These are phyloP conservation scores for Penicillium oxalicum DNA, from an alignment of 2,329 filamentous ascomycete genomes.

Conservation along the genomic window DNA sequence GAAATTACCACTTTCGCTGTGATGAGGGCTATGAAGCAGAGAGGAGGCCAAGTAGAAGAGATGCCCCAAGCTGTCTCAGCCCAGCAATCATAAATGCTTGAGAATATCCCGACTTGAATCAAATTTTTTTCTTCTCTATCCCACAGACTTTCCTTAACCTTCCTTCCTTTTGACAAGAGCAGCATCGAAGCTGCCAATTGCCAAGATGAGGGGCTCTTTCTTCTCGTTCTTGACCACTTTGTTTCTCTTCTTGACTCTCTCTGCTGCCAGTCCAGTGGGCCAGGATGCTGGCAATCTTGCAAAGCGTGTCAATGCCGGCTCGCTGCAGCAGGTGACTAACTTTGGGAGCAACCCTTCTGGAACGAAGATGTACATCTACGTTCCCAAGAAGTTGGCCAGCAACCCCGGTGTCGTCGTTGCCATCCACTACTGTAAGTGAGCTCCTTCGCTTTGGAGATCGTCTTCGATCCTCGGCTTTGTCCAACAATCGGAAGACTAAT, in stretches of 20 bases:
- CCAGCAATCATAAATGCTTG: too few relatives aligned
- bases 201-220: not conserved
- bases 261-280: not conserved
- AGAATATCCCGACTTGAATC: too few relatives aligned
- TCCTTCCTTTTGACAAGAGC: not conserved
- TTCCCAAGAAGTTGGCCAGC: not conserved
- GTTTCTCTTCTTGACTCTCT: not conserved
- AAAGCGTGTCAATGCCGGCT: not conserved
- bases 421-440: not conserved
- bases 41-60: too few relatives aligned
- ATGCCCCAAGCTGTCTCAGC: too few relatives aligned
- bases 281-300: not conserved
- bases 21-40: too few relatives aligned
- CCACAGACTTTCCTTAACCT: too few relatives aligned
- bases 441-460: not conserved
- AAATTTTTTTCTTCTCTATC: too few relatives aligned
- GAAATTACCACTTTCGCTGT: too few relatives aligned
- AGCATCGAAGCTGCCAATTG: not conserved
- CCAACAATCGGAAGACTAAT: not conserved
- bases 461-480: not conserved
- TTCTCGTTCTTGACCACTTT: not conserved
- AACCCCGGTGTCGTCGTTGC: not conserved
- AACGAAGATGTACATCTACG: slow-evolving; percentile 1
- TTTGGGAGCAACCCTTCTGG: not conserved
- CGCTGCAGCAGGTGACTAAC: slow-evolving; percentile 1